Conservation (phyloP, 331 rosid species). For the Quercus tomentella region DNA sequence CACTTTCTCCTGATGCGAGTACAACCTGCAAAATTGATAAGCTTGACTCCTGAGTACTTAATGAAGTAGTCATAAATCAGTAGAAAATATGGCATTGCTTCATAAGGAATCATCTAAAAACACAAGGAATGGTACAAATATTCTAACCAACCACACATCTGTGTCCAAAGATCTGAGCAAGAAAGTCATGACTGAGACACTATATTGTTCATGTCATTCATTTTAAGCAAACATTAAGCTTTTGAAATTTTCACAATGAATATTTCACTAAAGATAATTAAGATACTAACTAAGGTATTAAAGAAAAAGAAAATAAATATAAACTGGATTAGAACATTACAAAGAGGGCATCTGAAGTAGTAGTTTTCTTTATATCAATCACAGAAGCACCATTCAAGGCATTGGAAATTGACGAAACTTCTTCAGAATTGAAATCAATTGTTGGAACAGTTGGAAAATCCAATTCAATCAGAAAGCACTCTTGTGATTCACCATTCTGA, state of each 20-base stretch:
- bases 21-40: slow-evolving; percentile 46
- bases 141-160: background rate
- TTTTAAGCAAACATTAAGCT: background rate
- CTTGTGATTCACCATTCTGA: slow-evolving; percentile 35
- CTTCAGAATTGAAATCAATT: slow-evolving; percentile 34
- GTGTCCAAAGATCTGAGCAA: background rate
- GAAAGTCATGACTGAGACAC: background rate
- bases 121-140: background rate
- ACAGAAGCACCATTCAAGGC: slow-evolving; percentile 55
- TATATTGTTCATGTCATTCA: background rate
- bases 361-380: slow-evolving; percentile 42
- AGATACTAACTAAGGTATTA: background rate
- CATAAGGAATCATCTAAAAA: background rate
- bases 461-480: slow-evolving; percentile 49
- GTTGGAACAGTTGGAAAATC: slow-evolving; percentile 48
- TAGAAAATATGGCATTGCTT: background rate
- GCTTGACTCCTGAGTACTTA: background rate
- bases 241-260: background rate
- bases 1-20: slow-evolving; percentile 50
- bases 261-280: background rate
- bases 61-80: background rate
- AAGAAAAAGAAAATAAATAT: background rate
- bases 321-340: slow-evolving; percentile 33
- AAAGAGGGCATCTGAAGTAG: slow-evolving; percentile 24
- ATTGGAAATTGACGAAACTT: slow-evolving; percentile 35